These are phyloP conservation scores for Trichophyton benhamiae DNA, from an alignment of 2,329 filamentous ascomycete species.

Conservation along the genomic window DNA sequence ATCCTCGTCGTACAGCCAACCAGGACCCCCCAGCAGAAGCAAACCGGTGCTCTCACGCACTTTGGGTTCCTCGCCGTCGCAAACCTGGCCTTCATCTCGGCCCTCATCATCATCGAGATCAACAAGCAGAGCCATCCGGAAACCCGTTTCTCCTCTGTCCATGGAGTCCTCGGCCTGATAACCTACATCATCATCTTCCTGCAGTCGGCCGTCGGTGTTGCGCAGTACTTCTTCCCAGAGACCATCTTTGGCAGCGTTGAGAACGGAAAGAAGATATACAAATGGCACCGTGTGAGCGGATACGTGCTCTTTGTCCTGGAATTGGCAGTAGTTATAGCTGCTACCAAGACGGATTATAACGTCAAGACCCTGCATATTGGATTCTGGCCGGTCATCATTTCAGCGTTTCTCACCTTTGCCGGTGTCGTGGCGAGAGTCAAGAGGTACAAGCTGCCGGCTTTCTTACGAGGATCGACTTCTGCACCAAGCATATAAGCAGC, in stretches of 20 bases:
- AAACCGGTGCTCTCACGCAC: conserved; percentile 51
- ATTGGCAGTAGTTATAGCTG: conserved; percentile 60
- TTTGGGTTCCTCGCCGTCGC: conserved; percentile 53
- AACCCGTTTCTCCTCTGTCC: conserved; percentile 55
- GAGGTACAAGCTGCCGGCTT: conserved; percentile 54
- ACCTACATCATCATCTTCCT: conserved; percentile 57
- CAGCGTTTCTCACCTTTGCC: conserved; percentile 51
- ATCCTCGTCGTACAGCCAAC: conserved; percentile 83
- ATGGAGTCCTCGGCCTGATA: conserved; percentile 69
- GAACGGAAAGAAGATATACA: conserved; percentile 72
- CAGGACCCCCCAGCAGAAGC: conserved; percentile 62
- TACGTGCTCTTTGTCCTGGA: conserved; percentile 62
- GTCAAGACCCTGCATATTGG: conserved; percentile 55
- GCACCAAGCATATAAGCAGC: not conserved
- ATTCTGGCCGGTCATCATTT: conserved; percentile 62
- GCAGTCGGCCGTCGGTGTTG: conserved; percentile 69
- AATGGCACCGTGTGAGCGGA: conserved; percentile 70
- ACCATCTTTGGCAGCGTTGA: conserved; percentile 63
- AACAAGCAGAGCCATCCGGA: conserved; percentile 64
- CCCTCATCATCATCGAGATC: conserved; percentile 41
- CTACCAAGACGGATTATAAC: conserved; percentile 66
- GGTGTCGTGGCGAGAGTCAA: conserved; percentile 71
- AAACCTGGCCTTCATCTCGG: conserved; percentile 28
- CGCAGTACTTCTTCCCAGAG: conserved; percentile 62
- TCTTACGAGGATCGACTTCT: not conserved